Conservation (phyloP, 768 basidiomycete genomes). For the Russula emetica region DNA sequence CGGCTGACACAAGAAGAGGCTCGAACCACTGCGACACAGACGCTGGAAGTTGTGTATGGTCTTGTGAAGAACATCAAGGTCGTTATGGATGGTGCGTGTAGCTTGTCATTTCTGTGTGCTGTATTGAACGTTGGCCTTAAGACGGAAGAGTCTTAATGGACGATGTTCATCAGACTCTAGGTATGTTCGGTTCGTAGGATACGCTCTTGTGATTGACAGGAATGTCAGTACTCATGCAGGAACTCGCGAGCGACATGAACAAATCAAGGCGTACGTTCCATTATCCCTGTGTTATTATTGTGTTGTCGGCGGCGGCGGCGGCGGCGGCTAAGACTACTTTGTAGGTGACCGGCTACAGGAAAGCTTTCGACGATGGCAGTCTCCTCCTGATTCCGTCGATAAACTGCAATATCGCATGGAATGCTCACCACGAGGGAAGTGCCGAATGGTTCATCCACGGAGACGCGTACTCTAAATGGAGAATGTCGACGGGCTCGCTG, state of each 20-base stretch:
- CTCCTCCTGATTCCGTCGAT: not conserved
- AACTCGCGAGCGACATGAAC: not conserved
- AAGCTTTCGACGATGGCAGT: not conserved
- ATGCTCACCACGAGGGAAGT: not conserved
- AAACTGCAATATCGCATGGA: not conserved
- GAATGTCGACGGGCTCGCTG: not conserved
- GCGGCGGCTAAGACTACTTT: not conserved
- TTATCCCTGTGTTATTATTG: not conserved
- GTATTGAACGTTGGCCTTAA: not conserved
- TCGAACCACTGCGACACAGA: not conserved
- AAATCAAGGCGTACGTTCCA: not conserved
- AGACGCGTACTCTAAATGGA: not conserved
- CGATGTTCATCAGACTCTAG: not conserved
- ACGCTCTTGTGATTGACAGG: not conserved
- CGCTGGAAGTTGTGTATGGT: not conserved
- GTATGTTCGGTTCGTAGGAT: not conserved
- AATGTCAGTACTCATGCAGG: not conserved
- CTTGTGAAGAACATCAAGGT: slow-evolving; percentile 1
- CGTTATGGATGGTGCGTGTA: not conserved
- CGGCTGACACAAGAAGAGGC: not conserved
- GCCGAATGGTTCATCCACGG: not conserved
- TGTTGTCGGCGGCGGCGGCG: not conserved
- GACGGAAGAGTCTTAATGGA: not conserved
- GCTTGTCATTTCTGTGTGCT: not conserved
- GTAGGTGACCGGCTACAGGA: not conserved